Conservation (phyloP, 1,284 basidiomycete species). For the Moesziomyces antarcticus region DNA sequence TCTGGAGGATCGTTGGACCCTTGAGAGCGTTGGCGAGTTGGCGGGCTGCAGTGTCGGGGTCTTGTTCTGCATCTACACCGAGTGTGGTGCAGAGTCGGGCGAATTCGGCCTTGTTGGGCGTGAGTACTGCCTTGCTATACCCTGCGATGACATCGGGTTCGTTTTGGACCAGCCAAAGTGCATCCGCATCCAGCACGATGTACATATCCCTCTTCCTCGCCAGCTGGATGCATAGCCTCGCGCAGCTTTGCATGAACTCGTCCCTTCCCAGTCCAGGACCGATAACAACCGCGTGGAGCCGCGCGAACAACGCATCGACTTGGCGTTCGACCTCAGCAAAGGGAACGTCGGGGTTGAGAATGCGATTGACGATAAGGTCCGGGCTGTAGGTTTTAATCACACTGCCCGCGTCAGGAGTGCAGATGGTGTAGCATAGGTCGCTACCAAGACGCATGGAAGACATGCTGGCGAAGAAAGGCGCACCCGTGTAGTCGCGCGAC, state of each 20-base stretch:
- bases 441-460: constrained; percentile 73
- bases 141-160: constrained; percentile 81
- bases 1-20: constrained; percentile 91
- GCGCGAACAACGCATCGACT: constrained; percentile 78
- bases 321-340: constrained; percentile 71
- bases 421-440: constrained; percentile 96
- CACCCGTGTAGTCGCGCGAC: constrained; percentile 92
- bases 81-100: constrained; percentile 81
- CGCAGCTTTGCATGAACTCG: constrained; percentile 84
- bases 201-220: constrained; percentile 78
- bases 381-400: constrained; percentile 95
- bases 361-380: constrained; percentile 94
- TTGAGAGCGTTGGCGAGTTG: constrained; percentile 78
- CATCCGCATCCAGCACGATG: constrained; percentile 93
- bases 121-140: constrained; percentile 83
- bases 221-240: constrained; percentile 70
- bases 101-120: constrained; percentile 96
- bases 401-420: constrained; percentile 83
- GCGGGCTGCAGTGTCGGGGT: constrained; percentile 68
- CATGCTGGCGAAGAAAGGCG: constrained; percentile 78
- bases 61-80: constrained; percentile 69
- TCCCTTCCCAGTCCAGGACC: constrained; percentile 84
- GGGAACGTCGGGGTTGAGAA: constrained; percentile 71
- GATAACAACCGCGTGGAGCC: constrained; percentile 90
- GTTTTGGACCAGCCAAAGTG: constrained; percentile 80